Conservation (phyloP, 2,329 filamentous ascomycete species). For the Hysterium pulicare region DNA sequence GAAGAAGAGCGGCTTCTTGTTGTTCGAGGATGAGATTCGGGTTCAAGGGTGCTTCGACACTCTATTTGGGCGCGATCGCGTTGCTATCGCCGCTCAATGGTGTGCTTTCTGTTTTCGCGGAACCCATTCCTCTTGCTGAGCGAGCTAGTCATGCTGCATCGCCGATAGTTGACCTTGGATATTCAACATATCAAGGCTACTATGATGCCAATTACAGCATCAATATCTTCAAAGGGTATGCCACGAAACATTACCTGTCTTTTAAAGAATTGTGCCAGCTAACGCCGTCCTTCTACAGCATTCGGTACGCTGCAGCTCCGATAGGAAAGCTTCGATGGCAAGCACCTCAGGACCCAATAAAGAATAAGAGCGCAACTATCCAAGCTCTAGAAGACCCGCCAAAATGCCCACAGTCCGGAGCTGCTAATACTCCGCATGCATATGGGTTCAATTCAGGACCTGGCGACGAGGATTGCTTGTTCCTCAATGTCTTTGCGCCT, state of each 20-base stretch:
- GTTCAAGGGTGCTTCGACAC: not conserved
- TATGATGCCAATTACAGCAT: conserved; percentile 21
- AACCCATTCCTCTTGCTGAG: conserved; percentile 19
- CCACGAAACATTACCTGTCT: not conserved
- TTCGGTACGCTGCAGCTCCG: conserved; percentile 54
- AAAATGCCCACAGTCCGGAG: conserved; percentile 31
- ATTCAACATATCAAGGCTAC: conserved; percentile 27
- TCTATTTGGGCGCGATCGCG: not conserved
- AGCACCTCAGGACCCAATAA: conserved; percentile 46
- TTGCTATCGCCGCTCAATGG: conserved; percentile 1
- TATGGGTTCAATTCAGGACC: conserved; percentile 30
- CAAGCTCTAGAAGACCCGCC: conserved; percentile 44
- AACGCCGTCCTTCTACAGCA: conserved; percentile 39
- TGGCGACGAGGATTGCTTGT: conserved; percentile 41
- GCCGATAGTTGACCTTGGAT: conserved; percentile 30
- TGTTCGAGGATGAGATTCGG: too few relatives aligned
- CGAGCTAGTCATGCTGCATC: conserved; percentile 10
- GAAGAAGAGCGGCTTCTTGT: too few relatives aligned
- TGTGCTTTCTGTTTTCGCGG: conserved; percentile 13
- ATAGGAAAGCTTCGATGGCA: conserved; percentile 50
- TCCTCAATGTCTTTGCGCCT: conserved; percentile 40
- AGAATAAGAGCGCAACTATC: conserved; percentile 39
- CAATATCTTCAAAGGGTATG: conserved; percentile 33
- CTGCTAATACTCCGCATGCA: conserved; percentile 21
- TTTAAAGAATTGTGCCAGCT: conserved; percentile 1